Conservation (phyloP, 2,329 filamentous ascomycete genomes). For the Sclerotinia sclerotiorum region DNA sequence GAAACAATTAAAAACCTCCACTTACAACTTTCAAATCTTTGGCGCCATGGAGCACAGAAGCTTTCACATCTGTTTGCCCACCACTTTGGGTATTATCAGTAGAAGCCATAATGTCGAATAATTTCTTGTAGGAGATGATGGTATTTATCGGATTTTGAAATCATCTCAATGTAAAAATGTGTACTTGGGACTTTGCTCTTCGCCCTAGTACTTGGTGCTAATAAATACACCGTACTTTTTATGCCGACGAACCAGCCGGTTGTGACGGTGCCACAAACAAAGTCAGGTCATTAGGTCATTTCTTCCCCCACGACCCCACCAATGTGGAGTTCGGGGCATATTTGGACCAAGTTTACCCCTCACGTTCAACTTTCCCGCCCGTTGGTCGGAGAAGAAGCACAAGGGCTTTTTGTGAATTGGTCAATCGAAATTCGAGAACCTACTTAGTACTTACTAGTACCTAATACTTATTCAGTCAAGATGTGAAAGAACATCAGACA, state of each 20-base stretch:
- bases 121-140: not conserved
- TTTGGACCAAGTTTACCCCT: not conserved
- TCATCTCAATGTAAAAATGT: not conserved
- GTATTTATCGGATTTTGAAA: not conserved
- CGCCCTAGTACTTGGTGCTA: not conserved
- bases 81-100: slow-evolving; percentile 23
- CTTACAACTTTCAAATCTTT: slow-evolving; percentile 40
- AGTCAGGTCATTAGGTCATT: not conserved
- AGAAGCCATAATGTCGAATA: slow-evolving; percentile 5
- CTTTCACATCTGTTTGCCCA: slow-evolving; percentile 32
- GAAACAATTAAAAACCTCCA: slow-evolving; percentile 11
- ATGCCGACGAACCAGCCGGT: not conserved
- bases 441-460: not conserved
- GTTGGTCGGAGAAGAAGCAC: slow-evolving; percentile 2
- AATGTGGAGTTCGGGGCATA: not conserved
- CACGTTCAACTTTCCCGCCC: not conserved
- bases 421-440: not conserved
- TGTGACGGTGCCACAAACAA: not conserved
- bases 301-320: not conserved
- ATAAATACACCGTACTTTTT: not conserved
- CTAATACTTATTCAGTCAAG: not conserved
- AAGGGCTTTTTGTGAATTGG: not conserved
- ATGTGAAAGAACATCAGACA: slow-evolving; percentile 5
- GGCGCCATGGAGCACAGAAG: slow-evolving; percentile 40
- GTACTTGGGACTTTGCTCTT: not conserved